phyloP scores from a whole-genome alignment of 2,329 filamentous ascomycete species.

The Paecilomyces fulvus region DNA sequence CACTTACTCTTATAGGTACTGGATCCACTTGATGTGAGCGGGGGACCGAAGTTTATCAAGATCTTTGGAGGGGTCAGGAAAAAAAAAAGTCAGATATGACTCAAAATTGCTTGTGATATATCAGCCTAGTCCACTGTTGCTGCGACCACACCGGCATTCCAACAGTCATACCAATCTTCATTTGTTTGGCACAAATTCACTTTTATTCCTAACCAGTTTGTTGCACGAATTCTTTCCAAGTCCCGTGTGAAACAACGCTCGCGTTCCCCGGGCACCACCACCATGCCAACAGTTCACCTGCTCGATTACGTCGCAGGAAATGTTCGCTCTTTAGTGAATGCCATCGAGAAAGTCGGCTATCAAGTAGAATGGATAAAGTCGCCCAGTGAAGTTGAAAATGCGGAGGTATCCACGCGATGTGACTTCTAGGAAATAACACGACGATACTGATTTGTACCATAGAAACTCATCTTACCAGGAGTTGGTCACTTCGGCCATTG shows the following conservation, averaged over 20 bases:
- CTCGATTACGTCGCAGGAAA: conserved; percentile 93
- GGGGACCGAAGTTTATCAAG: background rate
- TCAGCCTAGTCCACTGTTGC: background rate
- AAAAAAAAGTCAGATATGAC: background rate
- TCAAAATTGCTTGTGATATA: background rate
- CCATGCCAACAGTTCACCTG: conserved; percentile 42
- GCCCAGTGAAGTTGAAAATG: conserved; percentile 73
- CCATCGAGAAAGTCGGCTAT: conserved; percentile 92
- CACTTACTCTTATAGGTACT: background rate
- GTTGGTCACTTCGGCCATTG: conserved; percentile 98
- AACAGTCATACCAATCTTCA: background rate
- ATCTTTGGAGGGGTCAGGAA: background rate
- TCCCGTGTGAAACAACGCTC: background rate
- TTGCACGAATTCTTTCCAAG: conserved; percentile 3
- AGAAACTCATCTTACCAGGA: conserved; percentile 92
- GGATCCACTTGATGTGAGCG: background rate
- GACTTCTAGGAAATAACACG: background rate
- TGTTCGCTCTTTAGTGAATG: conserved; percentile 90
- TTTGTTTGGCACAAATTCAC: background rate
- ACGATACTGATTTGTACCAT: conserved; percentile 9
- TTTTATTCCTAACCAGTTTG: background rate
- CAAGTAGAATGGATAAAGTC: conserved; percentile 84
- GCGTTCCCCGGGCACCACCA: background rate
- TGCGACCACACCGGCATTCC: background rate
- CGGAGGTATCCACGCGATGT: conserved; percentile 57